These are phyloP conservation scores for Gymnopilus junonius DNA, from an alignment of 768 basidiomycete genomes.

Conservation along the genomic window DNA sequence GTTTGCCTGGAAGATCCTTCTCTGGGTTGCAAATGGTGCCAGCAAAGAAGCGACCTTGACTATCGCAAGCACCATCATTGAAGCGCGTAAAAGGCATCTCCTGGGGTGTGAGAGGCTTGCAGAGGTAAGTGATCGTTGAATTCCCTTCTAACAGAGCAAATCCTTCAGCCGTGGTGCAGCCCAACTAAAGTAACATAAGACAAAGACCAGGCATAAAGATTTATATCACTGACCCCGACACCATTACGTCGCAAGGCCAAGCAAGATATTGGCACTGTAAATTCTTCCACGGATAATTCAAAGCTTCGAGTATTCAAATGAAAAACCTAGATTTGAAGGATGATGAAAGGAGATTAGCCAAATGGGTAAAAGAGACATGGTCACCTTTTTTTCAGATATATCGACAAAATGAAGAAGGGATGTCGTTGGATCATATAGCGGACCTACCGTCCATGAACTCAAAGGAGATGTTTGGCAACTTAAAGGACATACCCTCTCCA, in stretches of 20 bases:
- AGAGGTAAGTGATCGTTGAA: slow-evolving; percentile 51
- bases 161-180: slow-evolving; percentile 60
- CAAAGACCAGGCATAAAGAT: neutral
- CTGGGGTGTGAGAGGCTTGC: slow-evolving; percentile 50
- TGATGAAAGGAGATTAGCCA: slow-evolving; percentile 10
- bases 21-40: slow-evolving; percentile 62
- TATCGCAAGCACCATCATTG: slow-evolving; percentile 75
- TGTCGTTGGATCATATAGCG: slow-evolving; percentile 60
- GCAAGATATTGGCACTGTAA: slow-evolving; percentile 60
- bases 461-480: neutral
- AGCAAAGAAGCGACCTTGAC: slow-evolving; percentile 65
- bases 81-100: slow-evolving; percentile 55
- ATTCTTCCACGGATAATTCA: slow-evolving; percentile 49
- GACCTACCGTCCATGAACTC: slow-evolving; percentile 42
- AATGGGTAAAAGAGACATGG: slow-evolving; percentile 1
- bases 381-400: slow-evolving; percentile 58
- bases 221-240: slow-evolving; percentile 43
- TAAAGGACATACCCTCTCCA: slow-evolving; percentile 57
- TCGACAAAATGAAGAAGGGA: slow-evolving; percentile 71
- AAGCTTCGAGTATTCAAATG: slow-evolving; percentile 50
- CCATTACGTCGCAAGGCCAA: slow-evolving; percentile 54
- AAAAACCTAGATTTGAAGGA: slow-evolving; percentile 44
- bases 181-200: slow-evolving; percentile 44
- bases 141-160: slow-evolving; percentile 54
- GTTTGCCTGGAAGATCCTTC: slow-evolving; percentile 53